Evolutionary conservation across 306 rosid genomes (phyloP).

Genomic region (Cucumis cinereus): DNA sequence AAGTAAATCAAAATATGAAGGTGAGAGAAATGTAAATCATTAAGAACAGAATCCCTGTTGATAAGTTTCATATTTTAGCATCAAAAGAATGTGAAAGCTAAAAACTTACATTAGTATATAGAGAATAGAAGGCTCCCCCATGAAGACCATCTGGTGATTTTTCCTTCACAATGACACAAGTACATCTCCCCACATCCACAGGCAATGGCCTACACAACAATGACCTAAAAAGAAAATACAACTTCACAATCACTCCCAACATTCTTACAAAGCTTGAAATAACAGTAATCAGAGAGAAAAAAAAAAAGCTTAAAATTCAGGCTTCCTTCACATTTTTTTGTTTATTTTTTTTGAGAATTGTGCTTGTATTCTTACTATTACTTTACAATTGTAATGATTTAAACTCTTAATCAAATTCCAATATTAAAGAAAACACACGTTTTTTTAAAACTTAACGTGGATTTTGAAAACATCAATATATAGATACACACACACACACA

Average conservation of each 20-base stretch:
- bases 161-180: constrained; percentile 74
- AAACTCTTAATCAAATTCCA: no score
- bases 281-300: no score
- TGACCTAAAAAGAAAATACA: constrained; percentile 31
- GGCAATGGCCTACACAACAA: constrained; percentile 79
- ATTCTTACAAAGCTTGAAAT: background rate
- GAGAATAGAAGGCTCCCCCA: constrained; percentile 58
- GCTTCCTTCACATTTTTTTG: no score
- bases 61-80: background rate
- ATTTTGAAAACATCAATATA: no score
- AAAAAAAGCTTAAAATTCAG: no score
- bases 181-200: constrained; percentile 70
- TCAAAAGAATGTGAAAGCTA: background rate
- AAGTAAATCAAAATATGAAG: background rate
- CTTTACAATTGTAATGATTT: no score
- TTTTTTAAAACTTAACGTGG: no score
- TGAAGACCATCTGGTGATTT: constrained; percentile 31
- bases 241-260: background rate
- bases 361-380: no score
- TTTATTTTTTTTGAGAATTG: no score
- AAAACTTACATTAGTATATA: constrained; percentile 53
- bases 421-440: no score
- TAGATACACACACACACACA: no score
- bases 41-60: background rate
- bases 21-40: background rate